Base-by-base conservation (phyloP, 208 protist species). In the Trypanosoma grayi region DNA sequence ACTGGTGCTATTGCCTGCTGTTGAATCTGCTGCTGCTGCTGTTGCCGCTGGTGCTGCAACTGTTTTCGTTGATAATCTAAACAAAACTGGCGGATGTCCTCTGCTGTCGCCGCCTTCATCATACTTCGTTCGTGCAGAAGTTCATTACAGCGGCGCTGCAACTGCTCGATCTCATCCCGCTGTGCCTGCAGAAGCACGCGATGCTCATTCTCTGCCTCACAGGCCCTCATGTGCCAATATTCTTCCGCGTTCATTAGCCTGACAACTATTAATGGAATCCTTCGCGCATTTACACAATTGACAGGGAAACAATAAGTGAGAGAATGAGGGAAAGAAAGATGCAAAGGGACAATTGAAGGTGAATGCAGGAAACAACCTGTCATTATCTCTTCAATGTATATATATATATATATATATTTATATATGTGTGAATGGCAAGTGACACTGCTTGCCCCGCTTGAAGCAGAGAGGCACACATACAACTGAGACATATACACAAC, bases 101-200 rank as follows among this genome's bases (percentile, higher is more conserved):
- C 73, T 20, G 85, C 88, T 22, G 73, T 79, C 11, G 81, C 73
- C 27, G 84, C 82, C 46, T 79, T 73, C 57, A 79, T 75, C 68
- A 94, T 70, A 43, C 69, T 77, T 13, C 73, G 56, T 56, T 91
- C 83, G 48, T 86, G 77, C 54, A 89, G 52, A 8, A 94, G 74
- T 14, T 91, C 84, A 20, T 48, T 66, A 57, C 81, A 88, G 9
- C 75, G 79, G 13, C 75, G 71, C 41, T 87, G 87, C 44, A 90
- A 65, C 20, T 55, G 60, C 54, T 85, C 73, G 41, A 89, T 79
- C 60, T 94, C 82, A 25, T 85, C 69, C 7, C 87, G 81, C 57
- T 90, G 87, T 7, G 57, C 50, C 18, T 78, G 60, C 39, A 92
- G 58, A 0, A 85, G 39, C 30, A 72, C 44, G n/a, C 84, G 75